Conservation (phyloP, 129 eudicot species). For the Artemisia argyi region DNA sequence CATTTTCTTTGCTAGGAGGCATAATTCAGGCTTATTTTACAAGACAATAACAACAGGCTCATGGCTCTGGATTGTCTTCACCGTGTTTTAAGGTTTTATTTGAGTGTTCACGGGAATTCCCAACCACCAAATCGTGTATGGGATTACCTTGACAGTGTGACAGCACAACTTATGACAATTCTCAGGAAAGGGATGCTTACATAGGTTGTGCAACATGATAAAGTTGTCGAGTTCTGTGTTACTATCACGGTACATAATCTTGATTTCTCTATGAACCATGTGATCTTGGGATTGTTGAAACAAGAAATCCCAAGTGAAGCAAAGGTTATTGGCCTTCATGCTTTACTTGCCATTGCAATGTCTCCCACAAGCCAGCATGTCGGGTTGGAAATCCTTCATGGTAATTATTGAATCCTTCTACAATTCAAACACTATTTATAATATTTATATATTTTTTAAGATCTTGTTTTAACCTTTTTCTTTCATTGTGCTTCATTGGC, state of each 20-base stretch:
- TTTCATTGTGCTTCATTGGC: conserved; percentile 24
- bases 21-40: too few relatives aligned
- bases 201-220: conserved; percentile 96
- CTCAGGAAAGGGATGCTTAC: conserved; percentile 95
- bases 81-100: too few relatives aligned
- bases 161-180: conserved; percentile 84
- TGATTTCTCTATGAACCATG: conserved; percentile 95
- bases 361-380: too few relatives aligned
- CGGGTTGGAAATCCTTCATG: conserved; percentile 96
- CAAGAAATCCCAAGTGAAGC: too few relatives aligned
- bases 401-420: conserved; percentile 40
- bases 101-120: conserved; percentile 90
- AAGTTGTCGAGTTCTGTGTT: conserved; percentile 96
- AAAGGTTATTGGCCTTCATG: too few relatives aligned
- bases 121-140: too few relatives aligned
- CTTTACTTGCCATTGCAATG: too few relatives aligned
- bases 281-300: too few relatives aligned
- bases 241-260: conserved; percentile 94
- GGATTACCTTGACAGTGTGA: conserved; percentile 98
- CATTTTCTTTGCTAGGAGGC: too few relatives aligned
- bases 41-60: too few relatives aligned
- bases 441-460: background rate
- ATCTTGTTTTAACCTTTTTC: conserved; percentile 5
- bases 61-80: too few relatives aligned
- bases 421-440: background rate